Base-by-base conservation (phyloP, 371 early-diverging fungal species). In the Mucor ambiguus region DNA sequence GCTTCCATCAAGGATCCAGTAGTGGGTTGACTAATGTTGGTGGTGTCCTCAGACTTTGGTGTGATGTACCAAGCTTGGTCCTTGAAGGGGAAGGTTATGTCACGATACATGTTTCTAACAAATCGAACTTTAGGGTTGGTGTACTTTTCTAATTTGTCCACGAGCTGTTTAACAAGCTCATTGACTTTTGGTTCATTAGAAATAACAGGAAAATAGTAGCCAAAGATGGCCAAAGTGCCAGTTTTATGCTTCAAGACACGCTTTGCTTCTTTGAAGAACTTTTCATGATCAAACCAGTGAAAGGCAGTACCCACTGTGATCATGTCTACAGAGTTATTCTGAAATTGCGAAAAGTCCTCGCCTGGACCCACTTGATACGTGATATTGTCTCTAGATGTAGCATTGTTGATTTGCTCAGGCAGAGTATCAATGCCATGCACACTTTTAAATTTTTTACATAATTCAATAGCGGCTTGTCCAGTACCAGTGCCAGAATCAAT, bases 151-250 rank as follows among this genome's bases (percentile, higher is more conserved):
- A 85, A 69, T 22, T 62, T 68, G 4, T 41, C 73, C 1, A 38
- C 33, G 11, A 78, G 64, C 2, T 78, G 54, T 29, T 65, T 49
- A 60, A 77, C 63, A 48, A 65, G 58, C n/a, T 58, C 73, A 57
- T 69, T 69, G 1, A 77, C 81, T 58, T 68, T 73, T 41, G 73
- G 80, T 57, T 72, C 70, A 67, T 70, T 72, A 28, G 74, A 70
- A 60, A 89, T 76, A 46, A 72, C 61, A 26, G 73, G 76, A 48
- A 81, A 85, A 14, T 72, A 74, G 66, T 91, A 90, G 1, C 88
- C 85, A 61, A 89, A 82, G 24, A 90, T 76, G 4, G 88, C 90
- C 35, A 92, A 74, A 0, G 91, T 90, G 14, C 93, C 93, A 5
- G 71, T 69, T 12, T 28, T 28, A 5, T 86, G 87, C 32, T 83